Evolutionary conservation across 2,329 filamentous ascomycete genomes (phyloP), one percentile per base, ranked within the genome.

Genomic region (Seiridium cupressi): DNA sequence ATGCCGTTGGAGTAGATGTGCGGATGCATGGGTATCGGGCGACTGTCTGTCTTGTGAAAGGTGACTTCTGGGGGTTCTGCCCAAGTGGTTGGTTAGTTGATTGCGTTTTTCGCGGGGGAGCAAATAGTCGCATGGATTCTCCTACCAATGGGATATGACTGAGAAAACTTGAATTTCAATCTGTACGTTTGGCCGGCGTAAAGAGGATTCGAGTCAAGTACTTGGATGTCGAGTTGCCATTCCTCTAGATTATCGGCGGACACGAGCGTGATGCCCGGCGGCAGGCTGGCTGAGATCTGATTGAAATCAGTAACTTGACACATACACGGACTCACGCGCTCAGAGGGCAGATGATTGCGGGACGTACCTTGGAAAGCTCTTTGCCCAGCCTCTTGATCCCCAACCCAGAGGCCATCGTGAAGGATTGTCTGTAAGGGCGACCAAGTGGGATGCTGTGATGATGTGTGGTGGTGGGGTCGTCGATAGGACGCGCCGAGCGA

Each of bases 1-100:
- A 98, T 97, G 68, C 95, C 95, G 76, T 99, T 99, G 68, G 91
- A 95, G 80, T 99, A 99, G 75, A 99, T 91, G 78, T 99, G 95
- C 3, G 95, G 95, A 71, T 99, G 95, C 74, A 97, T 93, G 1
- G 95, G 95, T 69, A 99, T 93, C 44, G 84, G 82, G 49, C 86
- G 84, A 67, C 84, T 80, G 40, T 85, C 74, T 57, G 85, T 79
- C 68, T 87, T 81, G 59, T 92, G 82, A 72, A 99, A 99, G 60
- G 91, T 90, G 65, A 98, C 95, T 81, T 99, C 95, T 32, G 95
- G 95, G 0, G 95, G 90, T 79, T 97, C 94, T 96, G 68, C 26
- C 51, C 57, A 35, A 31, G 18, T 31, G 5, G 5, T 18, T 42
- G 10, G 32, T 38, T 13, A 38, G 32, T 3, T n/a, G n/a, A 10